A percentile compares a stretch with the other conserved stretches of the same genome.
Conservation (phyloP, 2,329 filamentous ascomycete genomes). For the Trichoderma simmonsii region DNA sequence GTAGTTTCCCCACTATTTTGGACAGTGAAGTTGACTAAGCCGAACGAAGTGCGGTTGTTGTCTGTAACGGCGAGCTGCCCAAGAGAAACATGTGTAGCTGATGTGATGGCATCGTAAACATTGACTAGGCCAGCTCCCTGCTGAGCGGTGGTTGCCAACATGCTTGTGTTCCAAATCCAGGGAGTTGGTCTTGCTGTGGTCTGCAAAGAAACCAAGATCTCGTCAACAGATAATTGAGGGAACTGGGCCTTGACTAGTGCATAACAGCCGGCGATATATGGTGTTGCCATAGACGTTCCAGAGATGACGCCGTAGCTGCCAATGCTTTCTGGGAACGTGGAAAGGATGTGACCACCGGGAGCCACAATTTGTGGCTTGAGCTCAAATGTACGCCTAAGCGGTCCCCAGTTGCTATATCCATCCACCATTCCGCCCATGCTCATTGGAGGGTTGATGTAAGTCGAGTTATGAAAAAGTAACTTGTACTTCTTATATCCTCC, state of each 20-base stretch:
- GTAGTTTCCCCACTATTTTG: not conserved
- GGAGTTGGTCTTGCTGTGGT: not conserved
- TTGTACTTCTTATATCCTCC: not conserved
- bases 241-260: not conserved
- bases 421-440: not conserved
- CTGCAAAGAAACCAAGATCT: not conserved
- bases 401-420: not conserved
- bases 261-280: not conserved
- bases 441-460: not conserved
- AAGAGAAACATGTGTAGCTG: not conserved
- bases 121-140: slow-evolving; percentile 1
- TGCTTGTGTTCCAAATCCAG: not conserved
- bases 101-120: not conserved
- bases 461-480: not conserved
- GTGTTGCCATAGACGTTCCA: slow-evolving; percentile 3
- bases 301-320: not conserved
- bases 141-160: not conserved
- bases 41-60: slow-evolving; percentile 1
- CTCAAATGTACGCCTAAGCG: not conserved
- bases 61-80: not conserved
- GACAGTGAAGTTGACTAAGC: not conserved
- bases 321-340: not conserved
- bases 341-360: slow-evolving; percentile 1
- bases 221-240: not conserved
- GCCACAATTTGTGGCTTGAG: not conserved